phyloP scores from a whole-genome alignment of 305 asterid species.

The Solanum aculeatissimum region DNA sequence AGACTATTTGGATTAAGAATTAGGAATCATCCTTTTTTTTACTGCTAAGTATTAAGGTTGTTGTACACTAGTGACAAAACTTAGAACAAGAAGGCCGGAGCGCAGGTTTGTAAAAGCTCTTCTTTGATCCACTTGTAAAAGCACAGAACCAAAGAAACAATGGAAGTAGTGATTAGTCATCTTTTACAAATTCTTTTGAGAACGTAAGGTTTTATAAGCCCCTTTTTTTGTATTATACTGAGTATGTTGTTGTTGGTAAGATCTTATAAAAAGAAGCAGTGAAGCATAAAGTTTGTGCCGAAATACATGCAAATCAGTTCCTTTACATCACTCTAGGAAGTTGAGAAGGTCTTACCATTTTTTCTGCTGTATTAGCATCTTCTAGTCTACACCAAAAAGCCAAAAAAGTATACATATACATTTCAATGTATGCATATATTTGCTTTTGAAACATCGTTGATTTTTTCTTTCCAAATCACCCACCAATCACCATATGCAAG shows the following conservation, averaged over 20 bases:
- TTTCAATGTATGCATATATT: not conserved
- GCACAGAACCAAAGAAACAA: not conserved
- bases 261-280: not conserved
- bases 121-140: not conserved
- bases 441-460: not conserved
- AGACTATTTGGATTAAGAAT: not conserved
- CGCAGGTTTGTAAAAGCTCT: not conserved
- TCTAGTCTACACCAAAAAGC: not conserved
- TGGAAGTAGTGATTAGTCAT: not conserved
- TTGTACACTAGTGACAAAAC: not conserved
- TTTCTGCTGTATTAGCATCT: not conserved
- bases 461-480: not conserved
- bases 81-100: not conserved
- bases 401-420: not conserved
- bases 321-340: not conserved
- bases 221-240: not conserved
- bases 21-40: not conserved
- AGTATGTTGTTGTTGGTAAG: not conserved
- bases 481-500: not conserved
- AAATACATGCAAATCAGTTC: too few species aligned
- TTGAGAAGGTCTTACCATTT: not conserved
- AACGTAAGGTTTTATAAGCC: not conserved
- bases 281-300: not conserved
- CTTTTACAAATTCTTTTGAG: not conserved
- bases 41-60: not conserved